Base-by-base conservation (phyloP, 148 eudicot species). In the Linanthus parryae region DNA sequence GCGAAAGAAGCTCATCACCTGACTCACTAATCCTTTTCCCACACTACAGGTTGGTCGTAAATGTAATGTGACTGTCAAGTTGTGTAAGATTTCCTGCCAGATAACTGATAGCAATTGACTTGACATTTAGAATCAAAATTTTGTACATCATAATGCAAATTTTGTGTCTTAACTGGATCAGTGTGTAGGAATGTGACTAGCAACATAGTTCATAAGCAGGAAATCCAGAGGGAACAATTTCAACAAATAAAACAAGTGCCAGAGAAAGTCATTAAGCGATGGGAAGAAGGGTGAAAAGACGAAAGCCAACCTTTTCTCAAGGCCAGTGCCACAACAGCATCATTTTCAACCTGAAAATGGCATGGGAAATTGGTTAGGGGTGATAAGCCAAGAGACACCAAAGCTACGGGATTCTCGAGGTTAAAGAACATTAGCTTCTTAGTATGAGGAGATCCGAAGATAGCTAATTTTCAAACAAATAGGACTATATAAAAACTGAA, bases 301-400 rank as follows among this genome's bases (percentile, higher is more conserved):
- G 7, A 60, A 31, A 34, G 56, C 8, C 39, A 46, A 92, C 99
- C 99, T 92, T 82, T 84, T 76, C 94, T 81, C 74, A 92, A 56
- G 27, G 94, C 82, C 71, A 87, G 62, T 47, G 96, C 99, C 68
- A 92, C 96, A 64, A 87, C 80, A 72, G 94, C 91, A 64, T 92
- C 99, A 70, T 92, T 92, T 76, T 92, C 96, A 44, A 92, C 99
- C 99, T 92, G 78, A 50, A 58, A 73, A 62, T 42, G 17, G 54
- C 7, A 62, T 29, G 27, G 50, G 4, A 62, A 7, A 20, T 23
- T 28, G 3, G 48, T 29, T 13, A 12, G 24, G n/a, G n/a, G n/a
- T n/a, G n/a, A n/a, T n/a, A 23, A 35, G 21, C 6, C 41, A 29
- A 49, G 14, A 25, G 16, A 13, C 18, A 8, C 18, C 48, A 27